phyloP scores from a whole-genome alignment of 2,329 filamentous ascomycete genomes.

The Fusarium dimerum region DNA sequence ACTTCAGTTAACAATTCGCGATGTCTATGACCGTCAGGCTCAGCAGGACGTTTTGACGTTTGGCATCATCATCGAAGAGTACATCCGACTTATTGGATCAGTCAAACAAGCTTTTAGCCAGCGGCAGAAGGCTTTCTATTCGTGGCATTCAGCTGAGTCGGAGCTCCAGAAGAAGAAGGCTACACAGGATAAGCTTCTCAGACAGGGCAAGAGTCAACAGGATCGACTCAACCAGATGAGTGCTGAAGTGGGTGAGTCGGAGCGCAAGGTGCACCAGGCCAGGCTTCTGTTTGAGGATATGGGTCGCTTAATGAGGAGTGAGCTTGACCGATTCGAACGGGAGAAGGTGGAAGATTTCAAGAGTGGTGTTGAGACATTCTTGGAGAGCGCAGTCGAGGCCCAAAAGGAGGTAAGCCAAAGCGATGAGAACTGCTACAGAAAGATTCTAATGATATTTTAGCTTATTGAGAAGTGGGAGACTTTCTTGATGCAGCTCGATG shows the following conservation, averaged over 20 bases:
- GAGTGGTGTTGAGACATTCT: conserved; percentile 93
- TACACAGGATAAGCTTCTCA: conserved; percentile 89
- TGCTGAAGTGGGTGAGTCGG: conserved; percentile 92
- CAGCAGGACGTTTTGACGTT: conserved; percentile 96
- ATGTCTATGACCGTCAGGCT: conserved; percentile 94
- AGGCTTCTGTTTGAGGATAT: conserved; percentile 94
- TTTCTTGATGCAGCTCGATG: conserved; percentile 92
- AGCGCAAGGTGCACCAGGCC: conserved; percentile 89
- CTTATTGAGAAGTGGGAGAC: conserved; percentile 94
- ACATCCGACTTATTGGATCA: conserved; percentile 91
- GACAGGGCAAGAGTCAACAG: conserved; percentile 94
- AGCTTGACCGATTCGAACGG: conserved; percentile 90
- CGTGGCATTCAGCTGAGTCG: conserved; percentile 88
- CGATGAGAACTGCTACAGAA: background rate
- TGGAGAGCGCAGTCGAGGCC: conserved; percentile 95
- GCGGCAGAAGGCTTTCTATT: conserved; percentile 92
- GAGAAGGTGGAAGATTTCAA: conserved; percentile 99
- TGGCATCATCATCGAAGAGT: conserved; percentile 97
- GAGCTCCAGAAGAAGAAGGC: conserved; percentile 88
- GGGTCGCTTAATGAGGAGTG: conserved; percentile 86
- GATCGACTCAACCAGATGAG: conserved; percentile 90
- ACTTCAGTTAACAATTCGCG: conserved; percentile 88
- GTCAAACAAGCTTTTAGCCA: conserved; percentile 92
- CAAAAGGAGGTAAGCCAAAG: conserved; percentile 83
- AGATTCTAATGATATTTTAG: conserved; percentile 38